phyloP scores from a whole-genome alignment of 2,329 filamentous ascomycete species.

The Botrytis fabae region DNA sequence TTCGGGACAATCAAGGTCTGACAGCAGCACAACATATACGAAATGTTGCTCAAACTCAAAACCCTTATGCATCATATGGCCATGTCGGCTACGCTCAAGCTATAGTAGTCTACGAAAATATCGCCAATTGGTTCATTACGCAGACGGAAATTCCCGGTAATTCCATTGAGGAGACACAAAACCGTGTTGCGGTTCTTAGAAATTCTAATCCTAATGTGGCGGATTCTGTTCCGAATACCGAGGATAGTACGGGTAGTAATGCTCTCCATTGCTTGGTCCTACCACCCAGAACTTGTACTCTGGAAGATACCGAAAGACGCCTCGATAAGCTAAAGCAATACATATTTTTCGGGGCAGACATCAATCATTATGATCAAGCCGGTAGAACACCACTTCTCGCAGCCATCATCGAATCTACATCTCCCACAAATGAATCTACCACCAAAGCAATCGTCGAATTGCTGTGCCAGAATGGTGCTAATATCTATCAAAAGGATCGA shows the following conservation, averaged over 20 bases:
- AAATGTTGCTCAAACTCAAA: conserved; percentile 10
- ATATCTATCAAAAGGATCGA: conserved; percentile 16
- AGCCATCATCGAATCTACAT: conserved; percentile 1
- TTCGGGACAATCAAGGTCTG: conserved; percentile 19
- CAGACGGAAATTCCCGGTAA: not conserved
- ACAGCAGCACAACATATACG: conserved; percentile 22
- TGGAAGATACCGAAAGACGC: conserved; percentile 1
- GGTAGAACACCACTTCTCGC: conserved; percentile 20
- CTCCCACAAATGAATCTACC: conserved; percentile 4
- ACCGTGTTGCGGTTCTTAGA: conserved; percentile 6
- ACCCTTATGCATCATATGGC: conserved; percentile 19
- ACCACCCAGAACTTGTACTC: not conserved
- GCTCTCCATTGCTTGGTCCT: conserved; percentile 7
- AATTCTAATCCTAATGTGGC: not conserved
- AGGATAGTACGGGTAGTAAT: conserved; percentile 9
- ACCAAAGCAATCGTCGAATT: conserved; percentile 7
- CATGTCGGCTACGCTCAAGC: conserved; percentile 15
- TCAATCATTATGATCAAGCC: conserved; percentile 20
- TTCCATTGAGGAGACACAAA: conserved; percentile 7
- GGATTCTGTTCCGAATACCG: not conserved
- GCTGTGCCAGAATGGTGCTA: conserved; percentile 7
- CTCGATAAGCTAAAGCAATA: conserved; percentile 15
- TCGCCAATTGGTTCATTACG: conserved; percentile 18
- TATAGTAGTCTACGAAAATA: conserved; percentile 19
- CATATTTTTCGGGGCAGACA: conserved; percentile 11